phyloP scores from a whole-genome alignment of 202 grass and related monocot genomes.

The Bolboschoenoplectus hybrid region DNA sequence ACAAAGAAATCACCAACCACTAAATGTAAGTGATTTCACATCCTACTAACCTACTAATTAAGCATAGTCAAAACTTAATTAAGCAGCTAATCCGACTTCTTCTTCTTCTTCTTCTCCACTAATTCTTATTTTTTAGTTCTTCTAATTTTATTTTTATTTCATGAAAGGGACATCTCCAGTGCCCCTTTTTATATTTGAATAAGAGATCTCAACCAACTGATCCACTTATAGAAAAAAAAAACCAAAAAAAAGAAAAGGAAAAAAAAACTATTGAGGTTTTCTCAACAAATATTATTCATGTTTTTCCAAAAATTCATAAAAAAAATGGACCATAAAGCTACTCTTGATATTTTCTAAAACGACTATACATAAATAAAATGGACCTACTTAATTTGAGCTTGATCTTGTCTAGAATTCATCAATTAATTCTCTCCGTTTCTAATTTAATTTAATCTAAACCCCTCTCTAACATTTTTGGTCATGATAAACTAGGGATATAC shows the following conservation, averaged over 20 bases:
- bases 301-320: not conserved
- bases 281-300: not conserved
- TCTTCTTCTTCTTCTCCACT: not conserved
- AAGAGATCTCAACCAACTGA: not conserved
- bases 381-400: not conserved
- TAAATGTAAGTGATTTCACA: not conserved
- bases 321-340: not conserved
- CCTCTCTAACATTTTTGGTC: not conserved
- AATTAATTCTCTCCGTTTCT: constrained; percentile 8
- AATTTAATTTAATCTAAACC: not conserved
- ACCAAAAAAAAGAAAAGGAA: not conserved
- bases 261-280: not conserved
- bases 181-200: not conserved
- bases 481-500: not conserved
- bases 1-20: not conserved
- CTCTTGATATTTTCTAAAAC: not conserved
- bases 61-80: not conserved
- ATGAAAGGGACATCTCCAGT: not conserved
- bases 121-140: not conserved
- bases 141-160: not conserved
- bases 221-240: not conserved
- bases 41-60: not conserved
- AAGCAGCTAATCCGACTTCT: not conserved
- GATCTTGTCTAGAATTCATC: not conserved
- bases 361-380: not conserved